phyloP scores from a whole-genome alignment of 2,329 filamentous ascomycete species.

The Verticillium longisporum region DNA sequence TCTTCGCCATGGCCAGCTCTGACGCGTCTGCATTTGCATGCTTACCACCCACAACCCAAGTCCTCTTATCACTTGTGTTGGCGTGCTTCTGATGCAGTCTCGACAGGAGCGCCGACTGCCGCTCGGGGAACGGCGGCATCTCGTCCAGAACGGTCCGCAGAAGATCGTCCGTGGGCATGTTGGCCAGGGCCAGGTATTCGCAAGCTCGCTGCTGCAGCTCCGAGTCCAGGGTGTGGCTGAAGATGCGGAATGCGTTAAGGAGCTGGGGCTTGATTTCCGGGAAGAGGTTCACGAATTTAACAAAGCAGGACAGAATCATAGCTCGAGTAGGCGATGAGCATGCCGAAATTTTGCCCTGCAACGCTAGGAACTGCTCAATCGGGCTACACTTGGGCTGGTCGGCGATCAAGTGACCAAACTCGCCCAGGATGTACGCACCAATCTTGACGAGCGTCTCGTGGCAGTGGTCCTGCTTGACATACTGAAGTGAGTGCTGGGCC shows the following conservation, averaged over 20 bases:
- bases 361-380: constrained; percentile 91
- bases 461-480: constrained; percentile 86
- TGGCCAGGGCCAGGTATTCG: constrained; percentile 85
- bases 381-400: constrained; percentile 89
- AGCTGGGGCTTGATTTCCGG: constrained; percentile 97
- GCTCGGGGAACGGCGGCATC: constrained; percentile 96
- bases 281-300: constrained; percentile 98
- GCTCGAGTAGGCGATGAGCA: constrained; percentile 86
- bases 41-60: constrained; percentile 96
- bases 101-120: constrained; percentile 85
- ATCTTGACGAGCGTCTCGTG: constrained; percentile 98
- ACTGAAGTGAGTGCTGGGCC: constrained; percentile 85
- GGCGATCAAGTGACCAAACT: constrained; percentile 94
- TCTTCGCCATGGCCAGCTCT: constrained; percentile 75
- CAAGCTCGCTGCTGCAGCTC: constrained; percentile 95
- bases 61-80: constrained; percentile 87
- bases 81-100: constrained; percentile 91
- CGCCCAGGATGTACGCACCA: constrained; percentile 88
- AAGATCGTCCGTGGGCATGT: constrained; percentile 81
- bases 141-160: constrained; percentile 93
- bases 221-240: constrained; percentile 90
- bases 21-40: constrained; percentile 79
- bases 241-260: constrained; percentile 80
- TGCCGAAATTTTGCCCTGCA: constrained; percentile 82
- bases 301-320: constrained; percentile 89